Conservation (phyloP, 2,329 filamentous ascomycete species). For the Akanthomyces lecanii region DNA sequence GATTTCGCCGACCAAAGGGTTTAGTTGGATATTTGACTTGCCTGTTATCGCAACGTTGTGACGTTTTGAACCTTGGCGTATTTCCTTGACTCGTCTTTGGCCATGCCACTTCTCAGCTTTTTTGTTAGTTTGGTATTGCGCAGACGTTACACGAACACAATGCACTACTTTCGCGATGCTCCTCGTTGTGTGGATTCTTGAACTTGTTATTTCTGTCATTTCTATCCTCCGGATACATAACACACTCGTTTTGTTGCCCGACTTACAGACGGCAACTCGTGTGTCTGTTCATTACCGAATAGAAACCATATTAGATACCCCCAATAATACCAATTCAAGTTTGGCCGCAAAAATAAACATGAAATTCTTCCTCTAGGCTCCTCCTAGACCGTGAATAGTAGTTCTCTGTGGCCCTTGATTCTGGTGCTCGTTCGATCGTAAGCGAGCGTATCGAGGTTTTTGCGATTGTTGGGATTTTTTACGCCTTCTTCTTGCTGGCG, state of each 20-base stretch:
- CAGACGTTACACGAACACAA: constrained; percentile 1
- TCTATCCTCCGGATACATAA: constrained; percentile 5
- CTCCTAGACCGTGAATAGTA: not conserved
- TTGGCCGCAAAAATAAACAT: not conserved
- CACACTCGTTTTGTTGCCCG: constrained; percentile 4
- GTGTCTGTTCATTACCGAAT: constrained; percentile 24
- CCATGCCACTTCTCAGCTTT: constrained; percentile 16
- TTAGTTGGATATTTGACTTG: constrained; percentile 31
- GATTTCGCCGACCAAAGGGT: constrained; percentile 76
- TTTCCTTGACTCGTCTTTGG: constrained; percentile 23
- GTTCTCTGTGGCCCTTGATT: constrained; percentile 17
- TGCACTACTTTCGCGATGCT: constrained; percentile 3
- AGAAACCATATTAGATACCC: constrained; percentile 35
- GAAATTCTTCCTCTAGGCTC: not conserved
- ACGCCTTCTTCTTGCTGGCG: constrained; percentile 87
- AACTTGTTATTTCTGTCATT: constrained; percentile 7
- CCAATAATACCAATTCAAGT: constrained; percentile 11
- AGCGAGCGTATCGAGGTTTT: not conserved
- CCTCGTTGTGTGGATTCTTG: constrained; percentile 3
- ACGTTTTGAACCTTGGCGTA: constrained; percentile 3
- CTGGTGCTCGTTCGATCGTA: constrained; percentile 13
- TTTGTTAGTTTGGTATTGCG: constrained; percentile 5
- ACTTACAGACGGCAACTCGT: not conserved
- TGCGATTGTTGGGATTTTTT: constrained; percentile 26
- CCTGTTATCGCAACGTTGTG: not conserved